A percentile compares a stretch with the other conserved stretches of the same genome.
phyloP scores from a whole-genome alignment of 352 stramenopile genomes.

The Phytophthora vignae region DNA sequence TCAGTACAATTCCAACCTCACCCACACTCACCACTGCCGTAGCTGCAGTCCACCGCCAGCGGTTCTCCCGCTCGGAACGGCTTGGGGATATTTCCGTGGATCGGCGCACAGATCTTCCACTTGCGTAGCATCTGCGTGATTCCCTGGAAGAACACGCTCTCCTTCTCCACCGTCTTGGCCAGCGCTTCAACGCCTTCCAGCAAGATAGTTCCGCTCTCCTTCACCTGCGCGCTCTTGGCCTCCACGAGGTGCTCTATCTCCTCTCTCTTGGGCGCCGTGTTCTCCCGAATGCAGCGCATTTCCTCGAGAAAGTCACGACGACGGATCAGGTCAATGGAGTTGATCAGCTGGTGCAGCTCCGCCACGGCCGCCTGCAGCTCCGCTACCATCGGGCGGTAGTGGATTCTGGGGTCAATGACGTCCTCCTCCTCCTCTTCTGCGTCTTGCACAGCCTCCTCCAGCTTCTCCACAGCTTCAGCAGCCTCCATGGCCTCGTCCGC shows the following conservation, averaged over 20 bases:
- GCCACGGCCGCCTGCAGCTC: constrained; percentile 83
- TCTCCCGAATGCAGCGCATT: constrained; percentile 87
- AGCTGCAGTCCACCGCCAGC: constrained; percentile 88
- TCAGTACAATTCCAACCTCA: neutral
- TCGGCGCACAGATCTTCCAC: constrained; percentile 89
- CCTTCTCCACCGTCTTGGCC: constrained; percentile 76
- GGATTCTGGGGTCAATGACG: constrained; percentile 86
- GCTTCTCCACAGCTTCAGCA: constrained; percentile 28
- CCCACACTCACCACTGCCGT: constrained; percentile 64
- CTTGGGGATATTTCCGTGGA: constrained; percentile 90
- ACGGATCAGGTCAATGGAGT: constrained; percentile 88
- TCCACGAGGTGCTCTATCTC: constrained; percentile 84
- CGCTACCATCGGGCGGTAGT: constrained; percentile 86
- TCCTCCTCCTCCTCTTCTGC: constrained; percentile 66
- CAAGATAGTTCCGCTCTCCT: constrained; percentile 80
- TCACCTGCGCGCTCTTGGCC: constrained; percentile 77
- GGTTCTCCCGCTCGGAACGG: constrained; percentile 85
- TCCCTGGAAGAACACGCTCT: constrained; percentile 87
- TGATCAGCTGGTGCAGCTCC: constrained; percentile 88
- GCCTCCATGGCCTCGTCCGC: constrained; percentile 43
- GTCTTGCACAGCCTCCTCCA: constrained; percentile 31
- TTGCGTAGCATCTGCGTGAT: constrained; percentile 81
- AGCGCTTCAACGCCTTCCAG: constrained; percentile 75
- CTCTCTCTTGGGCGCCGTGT: constrained; percentile 83
- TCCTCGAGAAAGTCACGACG: constrained; percentile 85